Base-by-base conservation (phyloP, 1,284 basidiomycete species). In the Trichosporon sp. region DNA sequence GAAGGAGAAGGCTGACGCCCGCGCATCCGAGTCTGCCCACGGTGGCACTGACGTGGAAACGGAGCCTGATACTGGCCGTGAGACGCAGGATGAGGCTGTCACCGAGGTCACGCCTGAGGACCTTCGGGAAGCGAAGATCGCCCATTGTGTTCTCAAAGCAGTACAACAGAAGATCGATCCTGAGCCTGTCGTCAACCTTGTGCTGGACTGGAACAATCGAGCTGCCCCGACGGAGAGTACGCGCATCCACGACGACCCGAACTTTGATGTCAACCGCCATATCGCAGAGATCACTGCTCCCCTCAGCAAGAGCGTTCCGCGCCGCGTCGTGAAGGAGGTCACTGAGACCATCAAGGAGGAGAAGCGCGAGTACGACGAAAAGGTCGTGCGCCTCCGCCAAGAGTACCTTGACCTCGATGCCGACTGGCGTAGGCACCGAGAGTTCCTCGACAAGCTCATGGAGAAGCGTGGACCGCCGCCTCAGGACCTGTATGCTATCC, bases 391-490 rank as follows among this genome's bases (percentile, higher is more conserved):
- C 18, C 83, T 95, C 38, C 86, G 86, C 64, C 85, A 86, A 66
- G 89, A 93, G 77, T 94, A 95, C 77, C 76, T 89, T 44, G 77
- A 83, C 18, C 83, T 91, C 44, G 89, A 94, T 74, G 86, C 89
- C 73, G 85, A 86, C 65, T 95, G 92, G 92, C 69, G 87, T 27
- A 84, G 85, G 4, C 90, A 92, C 74, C 92, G 92, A 77, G 84
- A 85, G 11, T 84, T 85, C 64, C 85, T 95, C 67, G 91, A 92
- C 62, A 68, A 71, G 47, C 66, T 76, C 12, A 81, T 81, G 80
- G 78, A 78, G 73, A 76, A 76, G 69, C 76, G 80, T 7, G 79
- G 79, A 1, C 76, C 77, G 8, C 75, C 76, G 0, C 80, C 80
- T 4, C 69, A 74, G 7, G 79, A 80, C 35, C 70, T 80, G 1